Base-by-base conservation (phyloP, 208 protist species). In the Trypanosoma vivax region DNA sequence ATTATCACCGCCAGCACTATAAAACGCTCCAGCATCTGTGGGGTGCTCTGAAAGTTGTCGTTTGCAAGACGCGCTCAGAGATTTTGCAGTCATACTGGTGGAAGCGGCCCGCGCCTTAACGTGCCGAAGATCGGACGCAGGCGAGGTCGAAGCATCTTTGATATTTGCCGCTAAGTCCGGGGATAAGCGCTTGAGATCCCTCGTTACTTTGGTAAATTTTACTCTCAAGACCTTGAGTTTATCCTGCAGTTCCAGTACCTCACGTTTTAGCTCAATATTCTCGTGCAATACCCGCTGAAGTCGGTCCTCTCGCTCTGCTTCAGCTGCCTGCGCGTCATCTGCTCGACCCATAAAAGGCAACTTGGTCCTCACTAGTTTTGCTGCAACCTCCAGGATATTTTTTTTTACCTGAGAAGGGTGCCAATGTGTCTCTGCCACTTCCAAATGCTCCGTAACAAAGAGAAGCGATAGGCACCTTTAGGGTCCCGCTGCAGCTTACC, bases 281-380 rank as follows among this genome's bases (percentile, higher is more conserved):
- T 90, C 86, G 6, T 90, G 70, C 45, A 84, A 42, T 3, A 73
- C 65, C 16, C 78, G 72, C 57, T 90, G 82, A 27, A 93, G 72
- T 6, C 70, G 66, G 16, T 93, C 82, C 13, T 90, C 79, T 2
- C 63, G 31, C 16, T 30, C 53, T 24, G 73, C 72, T 27, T 43
- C 39, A 19, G 47, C 35, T 1, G 49, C 19, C 10, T 60, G 37
- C 13, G 55, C 43, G 10, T 42, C 55, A 7, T 31, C 52, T 14
- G 19, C 33, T n/a, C 27, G 58, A 46, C 0, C 45, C 45, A 58
- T 64, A 47, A 5, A 43, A 2, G 10, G 10, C 19, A 27, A 21
- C 9, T 50, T n/a, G 6, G 3, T 37, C 47, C 9, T 28, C 11
- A 4, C 9, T 11, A 11, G 3, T 45, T 29, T 21, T 25, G 16